Percentiles rank a stretch among this genome's conserved stretches.
phyloP scores from a whole-genome alignment of 768 basidiomycete genomes.

The Filobasidium floriforme region DNA sequence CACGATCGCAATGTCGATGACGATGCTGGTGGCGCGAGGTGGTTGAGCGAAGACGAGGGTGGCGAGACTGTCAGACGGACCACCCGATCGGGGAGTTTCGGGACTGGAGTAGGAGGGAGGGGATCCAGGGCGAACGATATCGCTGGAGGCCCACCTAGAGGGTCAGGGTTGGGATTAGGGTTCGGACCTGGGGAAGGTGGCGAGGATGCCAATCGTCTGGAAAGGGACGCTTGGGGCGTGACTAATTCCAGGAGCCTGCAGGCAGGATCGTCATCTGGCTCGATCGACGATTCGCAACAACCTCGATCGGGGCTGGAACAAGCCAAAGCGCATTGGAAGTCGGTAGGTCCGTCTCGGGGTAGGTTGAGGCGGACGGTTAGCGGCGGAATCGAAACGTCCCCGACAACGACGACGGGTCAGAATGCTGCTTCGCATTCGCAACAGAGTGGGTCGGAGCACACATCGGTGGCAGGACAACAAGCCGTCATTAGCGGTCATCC shows the following conservation, averaged over 20 bases:
- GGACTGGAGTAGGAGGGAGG: background rate
- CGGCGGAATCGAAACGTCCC: background rate
- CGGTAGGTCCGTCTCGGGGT: slow-evolving; percentile 6
- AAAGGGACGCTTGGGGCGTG: background rate
- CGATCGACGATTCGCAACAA: background rate
- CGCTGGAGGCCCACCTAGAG: background rate
- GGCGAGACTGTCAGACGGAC: slow-evolving; percentile 12
- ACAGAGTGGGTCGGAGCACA: background rate
- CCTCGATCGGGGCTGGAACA: slow-evolving; percentile 8
- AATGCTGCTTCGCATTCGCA: background rate
- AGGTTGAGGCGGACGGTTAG: slow-evolving; percentile 15
- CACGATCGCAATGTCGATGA: slow-evolving; percentile 16
- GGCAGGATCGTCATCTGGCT: background rate
- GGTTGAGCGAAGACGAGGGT: slow-evolving; percentile 43
- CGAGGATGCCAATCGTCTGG: background rate
- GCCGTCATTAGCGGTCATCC: slow-evolving; percentile 17
- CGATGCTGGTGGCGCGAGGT: slow-evolving; percentile 23
- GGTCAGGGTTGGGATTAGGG: background rate
- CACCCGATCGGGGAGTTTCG: slow-evolving; percentile 17
- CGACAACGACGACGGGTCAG: background rate
- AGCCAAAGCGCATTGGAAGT: slow-evolving; percentile 21
- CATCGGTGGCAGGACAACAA: background rate
- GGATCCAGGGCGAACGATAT: background rate
- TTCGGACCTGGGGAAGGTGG: background rate
- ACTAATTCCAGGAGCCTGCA: background rate